Conservation (phyloP, 345 rosid species). For the Cochlearia excelsa region DNA sequence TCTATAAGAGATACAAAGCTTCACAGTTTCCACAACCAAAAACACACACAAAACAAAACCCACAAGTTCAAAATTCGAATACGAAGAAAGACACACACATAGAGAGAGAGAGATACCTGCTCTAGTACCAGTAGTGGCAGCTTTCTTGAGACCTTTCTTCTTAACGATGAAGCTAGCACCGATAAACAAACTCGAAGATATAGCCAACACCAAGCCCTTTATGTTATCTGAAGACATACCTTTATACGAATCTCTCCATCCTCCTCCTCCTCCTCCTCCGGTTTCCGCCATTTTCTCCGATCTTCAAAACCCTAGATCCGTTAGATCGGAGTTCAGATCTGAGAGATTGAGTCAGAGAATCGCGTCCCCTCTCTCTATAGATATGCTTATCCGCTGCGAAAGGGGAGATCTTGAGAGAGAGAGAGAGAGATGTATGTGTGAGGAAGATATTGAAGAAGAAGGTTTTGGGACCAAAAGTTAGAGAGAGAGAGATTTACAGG, state of each 20-base stretch:
- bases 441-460: background rate
- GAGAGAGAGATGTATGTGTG: background rate
- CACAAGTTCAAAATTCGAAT: too few relatives aligned
- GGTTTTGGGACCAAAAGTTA: background rate
- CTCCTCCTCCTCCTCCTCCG: conserved; percentile 29
- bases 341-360: conserved; percentile 1
- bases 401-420: background rate
- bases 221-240: conserved; percentile 83
- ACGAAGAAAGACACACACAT: too few relatives aligned
- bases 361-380: background rate
- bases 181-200: conserved; percentile 78
- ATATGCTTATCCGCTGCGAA: background rate
- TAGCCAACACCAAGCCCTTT: conserved; percentile 77
- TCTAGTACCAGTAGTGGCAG: conserved; percentile 62
- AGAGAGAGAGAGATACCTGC: conserved; percentile 48
- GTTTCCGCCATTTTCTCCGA: conserved; percentile 28
- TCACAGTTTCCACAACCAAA: too few relatives aligned
- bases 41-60: too few relatives aligned
- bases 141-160: conserved; percentile 84
- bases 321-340: conserved; percentile 23
- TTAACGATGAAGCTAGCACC: conserved; percentile 89
- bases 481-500: background rate
- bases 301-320: conserved; percentile 21
- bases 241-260: conserved; percentile 50
- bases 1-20: background rate